Evolutionary conservation across 2,329 filamentous ascomycete genomes (phyloP).

Genomic region (Chaetothyriales sp.): DNA sequence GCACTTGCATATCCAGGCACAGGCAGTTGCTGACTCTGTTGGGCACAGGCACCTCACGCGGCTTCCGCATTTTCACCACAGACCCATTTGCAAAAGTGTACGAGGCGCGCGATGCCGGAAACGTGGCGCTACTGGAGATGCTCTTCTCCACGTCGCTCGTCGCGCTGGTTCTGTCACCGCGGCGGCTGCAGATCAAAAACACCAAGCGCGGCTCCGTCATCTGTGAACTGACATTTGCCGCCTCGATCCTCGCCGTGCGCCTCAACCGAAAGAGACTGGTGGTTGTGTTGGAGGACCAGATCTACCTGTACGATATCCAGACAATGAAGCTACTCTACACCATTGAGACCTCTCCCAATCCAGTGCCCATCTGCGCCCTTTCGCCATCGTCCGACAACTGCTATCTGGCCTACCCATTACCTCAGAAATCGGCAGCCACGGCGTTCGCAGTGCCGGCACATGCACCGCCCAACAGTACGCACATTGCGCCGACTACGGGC

Average conservation of each 20-base stretch:
- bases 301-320: conserved; percentile 96
- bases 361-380: conserved; percentile 75
- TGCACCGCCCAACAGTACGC: conserved; percentile 64
- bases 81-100: conserved; percentile 93
- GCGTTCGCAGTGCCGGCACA: conserved; percentile 54
- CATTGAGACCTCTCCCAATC: conserved; percentile 87
- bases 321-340: conserved; percentile 93
- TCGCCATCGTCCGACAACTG: conserved; percentile 92
- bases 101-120: conserved; percentile 71
- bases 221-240: conserved; percentile 95
- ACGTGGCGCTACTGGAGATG: conserved; percentile 96
- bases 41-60: conserved; percentile 64
- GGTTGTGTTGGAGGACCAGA: conserved; percentile 86
- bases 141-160: conserved; percentile 96
- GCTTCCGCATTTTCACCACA: conserved; percentile 92
- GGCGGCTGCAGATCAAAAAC: conserved; percentile 89
- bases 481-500: conserved; percentile 70
- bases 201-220: conserved; percentile 84
- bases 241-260: conserved; percentile 84
- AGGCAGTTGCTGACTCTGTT: conserved; percentile 4
- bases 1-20: background rate
- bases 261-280: conserved; percentile 88
- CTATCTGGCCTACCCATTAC: conserved; percentile 85
- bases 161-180: conserved; percentile 77
- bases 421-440: conserved; percentile 43